Conservation (phyloP, 2,329 filamentous ascomycete species). For the Penicillium sp. region DNA sequence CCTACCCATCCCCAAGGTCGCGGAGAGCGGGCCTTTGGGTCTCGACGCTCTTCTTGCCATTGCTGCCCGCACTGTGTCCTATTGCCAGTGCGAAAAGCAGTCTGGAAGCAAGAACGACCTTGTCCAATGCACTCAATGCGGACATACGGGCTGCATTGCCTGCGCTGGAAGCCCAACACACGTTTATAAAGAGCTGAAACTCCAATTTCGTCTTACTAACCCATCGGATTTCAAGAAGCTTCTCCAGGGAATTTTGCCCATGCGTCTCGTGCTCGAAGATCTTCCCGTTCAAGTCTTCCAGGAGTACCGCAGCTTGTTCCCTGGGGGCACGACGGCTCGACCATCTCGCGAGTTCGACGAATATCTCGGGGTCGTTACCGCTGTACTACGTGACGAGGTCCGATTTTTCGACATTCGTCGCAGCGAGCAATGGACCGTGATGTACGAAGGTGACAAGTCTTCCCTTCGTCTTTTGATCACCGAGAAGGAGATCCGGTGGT, state of each 20-base stretch:
- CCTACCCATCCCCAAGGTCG: constrained; percentile 16
- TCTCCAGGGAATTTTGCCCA: constrained; percentile 45
- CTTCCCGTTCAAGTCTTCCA: constrained; percentile 27
- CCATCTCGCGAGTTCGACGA: constrained; percentile 21
- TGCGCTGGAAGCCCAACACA: constrained; percentile 58
- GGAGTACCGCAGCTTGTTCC: constrained; percentile 10
- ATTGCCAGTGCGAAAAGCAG: constrained; percentile 60
- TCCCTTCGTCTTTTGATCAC: constrained; percentile 29
- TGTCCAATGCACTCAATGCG: constrained; percentile 52
- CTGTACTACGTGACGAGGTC: constrained; percentile 27
- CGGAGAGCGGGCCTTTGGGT: constrained; percentile 7
- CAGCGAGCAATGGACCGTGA: constrained; percentile 31
- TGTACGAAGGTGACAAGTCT: constrained; percentile 28
- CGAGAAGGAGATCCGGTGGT: constrained; percentile 42
- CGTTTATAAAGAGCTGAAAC: constrained; percentile 34
- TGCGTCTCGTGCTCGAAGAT: constrained; percentile 38
- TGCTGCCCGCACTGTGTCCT: constrained; percentile 39
- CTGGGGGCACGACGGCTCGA: background rate
- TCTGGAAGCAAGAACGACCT: constrained; percentile 41
- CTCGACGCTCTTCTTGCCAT: constrained; percentile 19
- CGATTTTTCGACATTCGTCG: constrained; percentile 31
- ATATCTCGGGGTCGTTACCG: constrained; percentile 29
- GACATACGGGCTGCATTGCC: constrained; percentile 53
- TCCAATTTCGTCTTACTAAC: constrained; percentile 28
- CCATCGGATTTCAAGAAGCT: constrained; percentile 47